Evolutionary conservation across 768 basidiomycete species (phyloP).

Genomic region (Mycena belliarum): DNA sequence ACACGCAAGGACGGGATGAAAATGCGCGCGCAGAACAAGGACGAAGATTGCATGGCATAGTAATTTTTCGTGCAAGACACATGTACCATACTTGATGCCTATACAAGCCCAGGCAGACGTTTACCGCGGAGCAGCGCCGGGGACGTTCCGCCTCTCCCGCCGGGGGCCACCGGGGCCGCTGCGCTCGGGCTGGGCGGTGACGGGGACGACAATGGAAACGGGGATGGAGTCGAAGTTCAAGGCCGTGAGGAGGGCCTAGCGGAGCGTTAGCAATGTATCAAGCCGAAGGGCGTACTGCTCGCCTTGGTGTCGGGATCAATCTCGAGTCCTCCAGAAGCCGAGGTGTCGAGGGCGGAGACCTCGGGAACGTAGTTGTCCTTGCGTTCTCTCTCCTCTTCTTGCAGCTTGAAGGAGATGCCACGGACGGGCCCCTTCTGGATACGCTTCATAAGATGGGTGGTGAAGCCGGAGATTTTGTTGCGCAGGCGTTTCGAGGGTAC

Average conservation of each 20-base stretch:
- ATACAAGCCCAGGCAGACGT: slow-evolving; percentile 20
- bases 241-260: slow-evolving; percentile 80
- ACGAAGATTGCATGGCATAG: slow-evolving; percentile 20
- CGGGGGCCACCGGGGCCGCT: slow-evolving; percentile 45
- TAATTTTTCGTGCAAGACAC: slow-evolving; percentile 14
- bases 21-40: not conserved
- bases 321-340: slow-evolving; percentile 65
- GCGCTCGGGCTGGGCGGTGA: slow-evolving; percentile 68
- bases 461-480: slow-evolving; percentile 99
- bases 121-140: slow-evolving; percentile 64
- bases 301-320: slow-evolving; percentile 95
- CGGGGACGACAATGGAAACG: slow-evolving; percentile 68
- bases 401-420: slow-evolving; percentile 99
- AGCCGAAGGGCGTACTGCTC: slow-evolving; percentile 27
- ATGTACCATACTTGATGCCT: slow-evolving; percentile 21
- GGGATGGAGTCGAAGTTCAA: slow-evolving; percentile 95
- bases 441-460: slow-evolving; percentile 99
- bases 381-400: slow-evolving; percentile 98
- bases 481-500: slow-evolving; percentile 98
- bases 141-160: slow-evolving; percentile 77
- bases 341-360: slow-evolving; percentile 90
- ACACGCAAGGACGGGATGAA: too few relatives aligned
- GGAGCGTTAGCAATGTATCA: not conserved
- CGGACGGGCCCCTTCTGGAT: slow-evolving; percentile 98
- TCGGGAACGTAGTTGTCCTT: slow-evolving; percentile 99